Percentiles rank a stretch among this genome's conserved stretches.
These are phyloP conservation scores for Heimioporus sp. DNA, from an alignment of 768 basidiomycete species.

Conservation along the genomic window DNA sequence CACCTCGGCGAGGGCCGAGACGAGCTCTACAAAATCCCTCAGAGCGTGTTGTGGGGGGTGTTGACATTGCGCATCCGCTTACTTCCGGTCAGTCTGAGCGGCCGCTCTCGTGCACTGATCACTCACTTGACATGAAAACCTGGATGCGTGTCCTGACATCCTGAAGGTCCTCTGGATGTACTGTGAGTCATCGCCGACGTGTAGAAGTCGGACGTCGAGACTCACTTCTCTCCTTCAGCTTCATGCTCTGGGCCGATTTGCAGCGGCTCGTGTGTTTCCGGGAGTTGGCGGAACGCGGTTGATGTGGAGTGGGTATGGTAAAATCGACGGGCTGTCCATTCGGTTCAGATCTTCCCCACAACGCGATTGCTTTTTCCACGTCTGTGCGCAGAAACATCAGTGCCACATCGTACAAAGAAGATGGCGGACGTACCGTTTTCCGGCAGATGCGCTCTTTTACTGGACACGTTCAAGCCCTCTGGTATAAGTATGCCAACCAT, in stretches of 20 bases:
- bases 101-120: background rate
- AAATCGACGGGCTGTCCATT: background rate
- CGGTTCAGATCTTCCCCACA: background rate
- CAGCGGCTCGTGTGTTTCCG: constrained; percentile 2
- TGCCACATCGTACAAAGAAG: background rate
- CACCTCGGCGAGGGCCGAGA: constrained; percentile 1
- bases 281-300: background rate
- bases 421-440: background rate
- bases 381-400: background rate
- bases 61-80: constrained; percentile 1
- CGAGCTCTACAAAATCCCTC: constrained; percentile 1
- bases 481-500: background rate
- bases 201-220: background rate
- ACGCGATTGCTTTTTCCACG: background rate
- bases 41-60: background rate
- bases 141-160: background rate
- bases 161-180: background rate
- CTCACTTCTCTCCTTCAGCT: constrained; percentile 2
- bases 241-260: constrained; percentile 5
- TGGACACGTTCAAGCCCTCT: background rate
- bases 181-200: background rate
- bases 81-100: no score
- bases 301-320: background rate
- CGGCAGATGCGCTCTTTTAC: background rate
- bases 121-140: constrained; percentile 13